Evolutionary conservation across 441 rosid genomes (phyloP).

Genomic region (Gossypium trilobum): DNA sequence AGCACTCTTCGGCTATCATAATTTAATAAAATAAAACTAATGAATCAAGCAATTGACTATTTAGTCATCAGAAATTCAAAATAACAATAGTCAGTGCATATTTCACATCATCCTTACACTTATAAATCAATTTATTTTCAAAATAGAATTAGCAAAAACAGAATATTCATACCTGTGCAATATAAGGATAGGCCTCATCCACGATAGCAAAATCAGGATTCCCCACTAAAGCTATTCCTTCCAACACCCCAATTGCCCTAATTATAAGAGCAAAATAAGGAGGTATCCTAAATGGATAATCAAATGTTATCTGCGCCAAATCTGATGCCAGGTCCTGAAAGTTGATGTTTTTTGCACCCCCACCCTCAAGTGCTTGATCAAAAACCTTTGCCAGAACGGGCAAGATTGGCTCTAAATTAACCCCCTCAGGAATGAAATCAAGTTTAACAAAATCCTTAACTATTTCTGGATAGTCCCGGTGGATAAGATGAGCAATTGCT

Average conservation of each 20-base stretch:
- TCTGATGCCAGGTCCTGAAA: constrained; percentile 95
- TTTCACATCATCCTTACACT: background rate
- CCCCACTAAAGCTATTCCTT: constrained; percentile 94
- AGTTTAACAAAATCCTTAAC: constrained; percentile 95
- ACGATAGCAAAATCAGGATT: constrained; percentile 91
- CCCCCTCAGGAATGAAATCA: constrained; percentile 89
- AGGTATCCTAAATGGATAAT: constrained; percentile 94
- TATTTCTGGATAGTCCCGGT: constrained; percentile 79
- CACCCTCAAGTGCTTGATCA: constrained; percentile 99
- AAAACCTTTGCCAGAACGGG: constrained; percentile 94
- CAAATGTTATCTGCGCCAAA: constrained; percentile 93
- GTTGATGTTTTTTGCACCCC: constrained; percentile 84
- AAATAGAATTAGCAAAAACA: background rate
- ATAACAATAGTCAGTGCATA: background rate
- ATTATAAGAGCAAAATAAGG: constrained; percentile 95
- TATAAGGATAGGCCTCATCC: constrained; percentile 94
- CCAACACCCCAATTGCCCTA: constrained; percentile 92
- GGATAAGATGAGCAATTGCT: constrained; percentile 94
- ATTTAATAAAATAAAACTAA: background rate
- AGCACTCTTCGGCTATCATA: too few relatives aligned
- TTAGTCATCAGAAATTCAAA: background rate
- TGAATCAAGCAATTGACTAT: background rate
- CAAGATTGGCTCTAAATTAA: constrained; percentile 87
- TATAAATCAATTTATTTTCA: background rate
- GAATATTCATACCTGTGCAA: constrained; percentile 65